phyloP scores from a whole-genome alignment of 495 filamentous ascomycete genomes.

The Collariella sp. region DNA sequence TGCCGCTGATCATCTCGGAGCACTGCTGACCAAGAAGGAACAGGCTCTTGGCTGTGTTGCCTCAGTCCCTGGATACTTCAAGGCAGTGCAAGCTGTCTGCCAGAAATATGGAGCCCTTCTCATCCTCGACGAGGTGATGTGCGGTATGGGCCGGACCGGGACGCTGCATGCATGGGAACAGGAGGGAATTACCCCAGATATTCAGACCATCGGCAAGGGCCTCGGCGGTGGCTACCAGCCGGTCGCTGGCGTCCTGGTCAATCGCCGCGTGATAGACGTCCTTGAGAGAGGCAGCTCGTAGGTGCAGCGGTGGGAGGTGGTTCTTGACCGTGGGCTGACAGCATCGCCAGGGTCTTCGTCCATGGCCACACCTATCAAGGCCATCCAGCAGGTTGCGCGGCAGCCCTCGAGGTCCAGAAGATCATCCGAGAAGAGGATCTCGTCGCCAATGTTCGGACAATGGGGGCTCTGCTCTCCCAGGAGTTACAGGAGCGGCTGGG shows the following conservation, averaged over 20 bases:
- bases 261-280: slow-evolving; percentile 44
- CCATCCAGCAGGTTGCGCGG: slow-evolving; percentile 52
- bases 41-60: slow-evolving; percentile 58
- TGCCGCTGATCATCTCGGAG: neutral
- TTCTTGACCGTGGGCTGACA: slow-evolving; percentile 9
- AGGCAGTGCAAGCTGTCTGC: slow-evolving; percentile 58
- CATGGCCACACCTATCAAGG: slow-evolving; percentile 58
- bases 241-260: slow-evolving; percentile 52
- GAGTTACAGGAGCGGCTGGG: slow-evolving; percentile 38
- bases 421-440: slow-evolving; percentile 50
- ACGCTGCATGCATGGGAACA: slow-evolving; percentile 62
- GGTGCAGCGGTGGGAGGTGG: slow-evolving; percentile 1
- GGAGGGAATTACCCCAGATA: slow-evolving; percentile 48
- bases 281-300: slow-evolving; percentile 50
- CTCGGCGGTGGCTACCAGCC: slow-evolving; percentile 59
- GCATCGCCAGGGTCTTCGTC: slow-evolving; percentile 35
- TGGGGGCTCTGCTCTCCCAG: slow-evolving; percentile 43
- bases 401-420: slow-evolving; percentile 50
- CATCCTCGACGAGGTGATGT: slow-evolving; percentile 74
- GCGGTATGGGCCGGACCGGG: slow-evolving; percentile 63
- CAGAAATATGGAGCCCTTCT: slow-evolving; percentile 65
- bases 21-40: neutral
- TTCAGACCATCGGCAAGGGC: slow-evolving; percentile 59
- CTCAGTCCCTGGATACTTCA: slow-evolving; percentile 59
- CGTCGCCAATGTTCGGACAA: slow-evolving; percentile 41